These are phyloP conservation scores for Tetrahymena malaccensis DNA, from an alignment of 73 alveolate genomes.

Conservation along the genomic window DNA sequence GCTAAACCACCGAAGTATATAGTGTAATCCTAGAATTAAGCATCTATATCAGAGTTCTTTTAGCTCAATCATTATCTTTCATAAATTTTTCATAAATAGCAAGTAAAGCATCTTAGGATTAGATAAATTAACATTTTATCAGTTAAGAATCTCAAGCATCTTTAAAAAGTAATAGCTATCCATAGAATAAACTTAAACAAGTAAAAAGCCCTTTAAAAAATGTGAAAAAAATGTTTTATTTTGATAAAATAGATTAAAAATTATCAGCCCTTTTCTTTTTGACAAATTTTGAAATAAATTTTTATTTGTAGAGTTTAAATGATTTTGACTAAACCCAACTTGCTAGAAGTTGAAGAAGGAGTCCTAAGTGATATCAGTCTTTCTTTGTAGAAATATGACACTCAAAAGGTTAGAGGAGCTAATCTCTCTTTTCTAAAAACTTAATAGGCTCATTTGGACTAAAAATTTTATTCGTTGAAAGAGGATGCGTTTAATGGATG, in stretches of 20 bases:
- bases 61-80: neutral
- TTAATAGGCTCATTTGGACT: neutral
- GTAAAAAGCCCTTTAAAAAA: neutral
- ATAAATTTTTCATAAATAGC: neutral
- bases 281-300: neutral
- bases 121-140: neutral
- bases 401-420: neutral
- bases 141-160: neutral
- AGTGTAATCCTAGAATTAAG: neutral
- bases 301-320: neutral
- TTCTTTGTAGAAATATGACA: neutral
- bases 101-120: neutral
- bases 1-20: neutral
- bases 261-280: neutral
- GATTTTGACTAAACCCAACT: neutral
- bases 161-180: neutral
- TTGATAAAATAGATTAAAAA: neutral
- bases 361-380: neutral
- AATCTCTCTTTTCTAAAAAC: neutral
- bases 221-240: neutral
- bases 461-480: neutral
- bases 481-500: neutral
- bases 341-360: neutral
- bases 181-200: neutral
- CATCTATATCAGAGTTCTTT: too few relatives aligned